Evolutionary conservation across 768 basidiomycete species (phyloP).

Genomic region (Suillus fuscotomentosus): DNA sequence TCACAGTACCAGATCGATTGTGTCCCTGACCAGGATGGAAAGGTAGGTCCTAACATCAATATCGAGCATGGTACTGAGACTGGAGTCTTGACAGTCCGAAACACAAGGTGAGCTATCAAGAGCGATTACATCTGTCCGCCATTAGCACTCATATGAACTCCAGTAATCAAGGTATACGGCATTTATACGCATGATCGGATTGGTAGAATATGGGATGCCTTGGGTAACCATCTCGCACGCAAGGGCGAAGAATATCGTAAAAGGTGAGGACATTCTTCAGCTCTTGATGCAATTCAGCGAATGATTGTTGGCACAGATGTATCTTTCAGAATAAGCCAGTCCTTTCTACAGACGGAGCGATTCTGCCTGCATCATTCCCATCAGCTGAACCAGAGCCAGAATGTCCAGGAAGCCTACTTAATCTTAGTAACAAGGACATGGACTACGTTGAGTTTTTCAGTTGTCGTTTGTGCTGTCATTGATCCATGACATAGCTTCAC

Average conservation of each 20-base stretch:
- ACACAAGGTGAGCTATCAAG: conserved; percentile 31
- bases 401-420: conserved; percentile 21
- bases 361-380: conserved; percentile 50
- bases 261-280: conserved; percentile 34
- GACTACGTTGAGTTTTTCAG: conserved; percentile 38
- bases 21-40: conserved; percentile 34
- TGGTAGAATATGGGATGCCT: conserved; percentile 45
- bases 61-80: neutral
- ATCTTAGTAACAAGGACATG: conserved; percentile 43
- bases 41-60: conserved; percentile 19
- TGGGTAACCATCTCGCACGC: conserved; percentile 40
- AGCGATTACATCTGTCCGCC: neutral
- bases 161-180: conserved; percentile 50
- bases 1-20: conserved; percentile 51
- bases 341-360: conserved; percentile 39
- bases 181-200: conserved; percentile 50
- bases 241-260: conserved; percentile 52
- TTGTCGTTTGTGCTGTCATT: neutral
- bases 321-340: conserved; percentile 37
- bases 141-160: neutral
- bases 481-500: conserved; percentile 42
- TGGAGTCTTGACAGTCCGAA: conserved; percentile 29
- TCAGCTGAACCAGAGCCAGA: conserved; percentile 27
- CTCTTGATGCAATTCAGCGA: neutral
- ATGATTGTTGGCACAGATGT: conserved; percentile 35